A percentile compares a stretch with the other conserved stretches of the same genome.
Conservation (phyloP, 495 filamentous ascomycete species). For the Xylaria sp. region DNA sequence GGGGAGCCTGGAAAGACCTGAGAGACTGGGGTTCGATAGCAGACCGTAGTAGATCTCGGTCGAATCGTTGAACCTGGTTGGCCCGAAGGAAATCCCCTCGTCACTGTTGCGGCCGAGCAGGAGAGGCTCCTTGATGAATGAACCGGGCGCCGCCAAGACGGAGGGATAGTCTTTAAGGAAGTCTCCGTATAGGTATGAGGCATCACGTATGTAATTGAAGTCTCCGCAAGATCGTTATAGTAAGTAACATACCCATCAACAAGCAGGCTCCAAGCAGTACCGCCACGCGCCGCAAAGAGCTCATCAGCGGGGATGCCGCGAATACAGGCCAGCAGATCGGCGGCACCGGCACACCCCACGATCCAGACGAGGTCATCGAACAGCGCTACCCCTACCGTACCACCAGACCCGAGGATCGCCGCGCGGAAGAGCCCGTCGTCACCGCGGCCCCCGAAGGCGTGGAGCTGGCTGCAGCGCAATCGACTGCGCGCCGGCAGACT, state of each 20-base stretch:
- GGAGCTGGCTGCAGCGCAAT: neutral
- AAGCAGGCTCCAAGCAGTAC: neutral
- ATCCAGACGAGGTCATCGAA: neutral
- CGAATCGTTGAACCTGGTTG: conserved; percentile 4
- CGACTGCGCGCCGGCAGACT: conserved; percentile 42
- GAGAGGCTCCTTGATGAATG: conserved; percentile 50
- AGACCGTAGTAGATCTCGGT: neutral
- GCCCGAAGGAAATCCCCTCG: conserved; percentile 43
- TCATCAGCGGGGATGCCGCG: neutral
- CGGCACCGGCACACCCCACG: neutral
- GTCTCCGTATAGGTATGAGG: neutral
- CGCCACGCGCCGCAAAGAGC: neutral
- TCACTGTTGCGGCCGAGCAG: conserved; percentile 66
- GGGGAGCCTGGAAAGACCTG: neutral
- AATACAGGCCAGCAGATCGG: neutral
- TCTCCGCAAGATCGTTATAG: neutral
- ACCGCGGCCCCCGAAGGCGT: neutral
- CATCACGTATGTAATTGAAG: neutral
- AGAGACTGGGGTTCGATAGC: neutral
- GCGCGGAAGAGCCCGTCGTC: neutral
- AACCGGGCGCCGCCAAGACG: neutral
- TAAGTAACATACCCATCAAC: neutral
- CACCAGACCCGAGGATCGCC: neutral
- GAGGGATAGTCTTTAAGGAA: conserved; percentile 15
- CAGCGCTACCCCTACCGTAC: neutral